These are phyloP conservation scores for Saksenaea oblongispora DNA, from an alignment of 371 early-diverging fungal species.

Conservation along the genomic window DNA sequence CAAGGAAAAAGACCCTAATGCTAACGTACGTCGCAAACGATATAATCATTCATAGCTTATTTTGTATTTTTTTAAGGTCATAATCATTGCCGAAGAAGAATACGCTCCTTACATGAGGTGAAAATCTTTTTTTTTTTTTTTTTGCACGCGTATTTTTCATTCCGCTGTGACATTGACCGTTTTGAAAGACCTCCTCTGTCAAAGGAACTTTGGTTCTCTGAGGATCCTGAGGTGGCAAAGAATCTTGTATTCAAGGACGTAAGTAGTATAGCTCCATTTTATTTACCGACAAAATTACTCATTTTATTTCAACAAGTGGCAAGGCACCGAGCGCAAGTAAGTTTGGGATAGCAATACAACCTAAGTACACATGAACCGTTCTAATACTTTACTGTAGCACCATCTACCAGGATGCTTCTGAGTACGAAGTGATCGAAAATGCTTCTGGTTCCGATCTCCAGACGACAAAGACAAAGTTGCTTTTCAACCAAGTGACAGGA, in stretches of 20 bases:
- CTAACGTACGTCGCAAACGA: conserved; percentile 47
- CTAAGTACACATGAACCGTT: not conserved
- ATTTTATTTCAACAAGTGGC: conserved; percentile 46
- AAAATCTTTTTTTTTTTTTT: not conserved
- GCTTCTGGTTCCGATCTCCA: conserved; percentile 46
- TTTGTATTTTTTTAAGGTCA: conserved; percentile 35
- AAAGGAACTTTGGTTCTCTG: conserved; percentile 79
- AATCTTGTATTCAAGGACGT: conserved; percentile 66
- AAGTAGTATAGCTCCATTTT: conserved; percentile 15
- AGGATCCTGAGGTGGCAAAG: conserved; percentile 46
- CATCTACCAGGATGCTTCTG: conserved; percentile 40
- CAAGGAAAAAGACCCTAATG: conserved; percentile 65
- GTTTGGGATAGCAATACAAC: too few relatives aligned
- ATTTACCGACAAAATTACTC: not conserved
- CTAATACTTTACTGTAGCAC: conserved; percentile 14
- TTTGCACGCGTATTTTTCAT: not conserved
- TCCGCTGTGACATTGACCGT: not conserved
- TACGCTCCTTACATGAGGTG: conserved; percentile 70
- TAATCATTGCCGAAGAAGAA: conserved; percentile 69
- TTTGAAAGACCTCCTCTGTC: conserved; percentile 60
- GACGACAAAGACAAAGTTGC: conserved; percentile 50
- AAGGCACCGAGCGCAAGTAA: conserved; percentile 65
- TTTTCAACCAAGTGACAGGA: conserved; percentile 52
- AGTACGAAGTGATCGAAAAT: conserved; percentile 42
- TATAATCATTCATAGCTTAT: not conserved